phyloP scores from a whole-genome alignment of 2,329 filamentous ascomycete genomes.

The Colletotrichum australisinense region DNA sequence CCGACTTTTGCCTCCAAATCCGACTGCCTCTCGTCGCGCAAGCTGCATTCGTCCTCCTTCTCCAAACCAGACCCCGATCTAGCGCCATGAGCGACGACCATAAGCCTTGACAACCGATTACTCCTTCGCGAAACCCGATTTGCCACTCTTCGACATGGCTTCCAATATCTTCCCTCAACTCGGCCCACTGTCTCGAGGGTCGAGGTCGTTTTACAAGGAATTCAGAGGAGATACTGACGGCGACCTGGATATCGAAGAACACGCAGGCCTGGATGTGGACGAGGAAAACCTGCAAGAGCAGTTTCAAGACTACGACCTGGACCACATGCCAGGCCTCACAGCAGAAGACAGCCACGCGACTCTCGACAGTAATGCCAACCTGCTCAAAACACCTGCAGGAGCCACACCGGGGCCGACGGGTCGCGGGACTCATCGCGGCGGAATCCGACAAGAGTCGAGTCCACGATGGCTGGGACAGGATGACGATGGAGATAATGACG shows the following conservation, averaged over 20 bases:
- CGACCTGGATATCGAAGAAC: constrained; percentile 54
- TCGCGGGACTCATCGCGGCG: neutral
- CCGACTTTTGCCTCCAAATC: neutral
- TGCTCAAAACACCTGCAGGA: constrained; percentile 27
- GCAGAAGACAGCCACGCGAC: constrained; percentile 60
- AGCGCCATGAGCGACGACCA: constrained; percentile 15
- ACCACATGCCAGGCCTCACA: constrained; percentile 53
- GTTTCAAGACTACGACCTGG: constrained; percentile 62
- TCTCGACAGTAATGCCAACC: constrained; percentile 48
- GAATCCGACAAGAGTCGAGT: constrained; percentile 34
- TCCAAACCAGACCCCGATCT: constrained; percentile 3
- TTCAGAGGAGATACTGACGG: constrained; percentile 53
- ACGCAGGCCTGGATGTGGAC: constrained; percentile 57
- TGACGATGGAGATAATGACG: constrained; percentile 68
- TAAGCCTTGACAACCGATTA: neutral
- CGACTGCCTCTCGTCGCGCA: neutral
- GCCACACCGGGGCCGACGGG: neutral
- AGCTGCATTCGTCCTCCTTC: neutral
- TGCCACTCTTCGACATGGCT: constrained; percentile 49
- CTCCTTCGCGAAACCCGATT: neutral
- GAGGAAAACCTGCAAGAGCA: constrained; percentile 65
- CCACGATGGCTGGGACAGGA: constrained; percentile 51
- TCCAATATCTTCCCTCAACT: constrained; percentile 61
- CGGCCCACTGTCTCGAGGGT: constrained; percentile 46
- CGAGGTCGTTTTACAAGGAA: constrained; percentile 62